Base-by-base conservation (phyloP, 192 early-diverging fungal species). In the Geosiphon pyriformis region DNA sequence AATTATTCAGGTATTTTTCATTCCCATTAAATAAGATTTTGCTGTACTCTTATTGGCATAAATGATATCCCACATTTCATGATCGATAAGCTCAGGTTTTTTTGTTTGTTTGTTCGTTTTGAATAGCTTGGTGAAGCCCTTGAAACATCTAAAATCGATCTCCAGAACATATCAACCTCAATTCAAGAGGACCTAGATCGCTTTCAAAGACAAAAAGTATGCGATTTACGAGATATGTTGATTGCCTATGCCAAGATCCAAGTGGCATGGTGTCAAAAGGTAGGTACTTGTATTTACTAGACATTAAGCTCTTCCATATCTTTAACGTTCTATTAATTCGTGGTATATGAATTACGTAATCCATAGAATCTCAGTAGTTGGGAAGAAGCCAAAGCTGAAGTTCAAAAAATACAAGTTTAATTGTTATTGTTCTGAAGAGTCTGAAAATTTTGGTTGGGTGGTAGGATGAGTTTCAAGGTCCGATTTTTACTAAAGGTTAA, bases 151-250 rank as follows among this genome's bases (percentile, higher is more conserved):
- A 81, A 79, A 31, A 76, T 82, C 17, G 92, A 94, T 66, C 59
- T 98, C 61, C 78, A 78, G n/a, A 81, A 82, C 32, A 82, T 90
- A 29, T 94, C 94, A 49, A 81, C 78, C 3, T 88, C 88, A 42
- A 88, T 94, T 48, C 94, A 97, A 74, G 77, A 80, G 17, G 92
- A 98, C 67, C 70, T 98, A 69, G 94, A 97, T 61, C 79, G 94
- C 31, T 98, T 96, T 80, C 96, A 98, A 78, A 80, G 90, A 64
- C 88, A 94, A 68, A 98, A 98, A 77, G 81, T 96, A 37, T 74
- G 78, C 32, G 94, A 98, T 65, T 65, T 98, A 32, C 81, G 89
- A 57, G 85, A 91, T 64, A 85, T 92, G 71, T 66, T 98, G 57
- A 74, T 95, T 33, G 83, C 81, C 8, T 86, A 85, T 72, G 88